Conservation (phyloP, 768 basidiomycete genomes). For the Suillus discolor region DNA sequence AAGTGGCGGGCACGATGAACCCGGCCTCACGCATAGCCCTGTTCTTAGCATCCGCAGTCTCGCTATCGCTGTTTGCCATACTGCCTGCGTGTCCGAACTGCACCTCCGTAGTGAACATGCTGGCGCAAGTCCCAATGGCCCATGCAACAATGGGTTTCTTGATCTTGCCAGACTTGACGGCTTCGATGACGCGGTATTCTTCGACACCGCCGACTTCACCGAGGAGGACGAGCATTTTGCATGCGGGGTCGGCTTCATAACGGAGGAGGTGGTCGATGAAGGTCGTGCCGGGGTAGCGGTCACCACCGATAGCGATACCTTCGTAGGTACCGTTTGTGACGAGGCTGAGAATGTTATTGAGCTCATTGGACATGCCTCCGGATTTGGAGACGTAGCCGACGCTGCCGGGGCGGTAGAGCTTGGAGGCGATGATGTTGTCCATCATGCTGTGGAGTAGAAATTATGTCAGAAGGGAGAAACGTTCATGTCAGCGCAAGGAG, state of each 20-base stretch:
- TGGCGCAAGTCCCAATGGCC: constrained; percentile 99
- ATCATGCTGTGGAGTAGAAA: constrained; percentile 72
- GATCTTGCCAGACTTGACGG: constrained; percentile 90
- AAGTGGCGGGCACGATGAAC: constrained; percentile 96
- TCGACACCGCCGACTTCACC: constrained; percentile 99
- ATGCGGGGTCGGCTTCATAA: constrained; percentile 95
- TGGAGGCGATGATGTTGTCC: constrained; percentile 99
- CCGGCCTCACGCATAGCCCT: constrained; percentile 89
- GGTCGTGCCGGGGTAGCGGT: constrained; percentile 97
- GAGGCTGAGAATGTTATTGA: constrained; percentile 99
- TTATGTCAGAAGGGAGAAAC: too few relatives aligned
- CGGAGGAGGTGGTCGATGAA: constrained; percentile 99
- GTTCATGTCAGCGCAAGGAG: background rate
- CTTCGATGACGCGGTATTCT: constrained; percentile 98
- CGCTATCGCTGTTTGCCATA: constrained; percentile 96
- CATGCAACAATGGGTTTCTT: constrained; percentile 99
- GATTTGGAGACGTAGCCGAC: constrained; percentile 99
- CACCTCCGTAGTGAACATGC: constrained; percentile 99
- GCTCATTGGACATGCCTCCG: constrained; percentile 99
- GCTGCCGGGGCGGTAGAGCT: constrained; percentile 96
- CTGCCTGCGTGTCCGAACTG: constrained; percentile 99
- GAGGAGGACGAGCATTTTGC: constrained; percentile 98
- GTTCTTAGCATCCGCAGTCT: constrained; percentile 95
- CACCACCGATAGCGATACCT: constrained; percentile 99
- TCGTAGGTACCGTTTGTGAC: constrained; percentile 98